Percentiles rank a stretch among this genome's conserved stretches.
phyloP scores from a whole-genome alignment of 2,329 filamentous ascomycete species.

The Graphilbum fragrans region DNA sequence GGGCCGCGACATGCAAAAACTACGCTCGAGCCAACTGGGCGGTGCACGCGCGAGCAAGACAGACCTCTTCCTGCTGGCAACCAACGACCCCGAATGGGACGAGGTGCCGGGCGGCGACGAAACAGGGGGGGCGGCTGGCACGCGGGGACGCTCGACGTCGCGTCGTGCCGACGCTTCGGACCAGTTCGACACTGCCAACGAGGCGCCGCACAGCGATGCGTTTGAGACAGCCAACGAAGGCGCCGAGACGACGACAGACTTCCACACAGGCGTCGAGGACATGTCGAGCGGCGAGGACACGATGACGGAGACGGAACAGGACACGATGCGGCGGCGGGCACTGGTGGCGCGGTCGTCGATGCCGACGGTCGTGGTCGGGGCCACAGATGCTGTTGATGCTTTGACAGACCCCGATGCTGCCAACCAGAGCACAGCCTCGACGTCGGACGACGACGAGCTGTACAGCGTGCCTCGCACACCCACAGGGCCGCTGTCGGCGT shows the following conservation, averaged over 20 bases:
- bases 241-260: conserved; percentile 81
- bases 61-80: conserved; percentile 51
- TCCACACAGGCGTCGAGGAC: conserved; percentile 85
- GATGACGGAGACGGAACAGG: conserved; percentile 68
- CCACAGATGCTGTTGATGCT: background rate
- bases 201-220: conserved; percentile 45
- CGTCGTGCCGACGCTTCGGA: conserved; percentile 41
- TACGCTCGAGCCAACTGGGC: conserved; percentile 56
- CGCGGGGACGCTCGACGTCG: conserved; percentile 13
- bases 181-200: conserved; percentile 71
- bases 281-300: conserved; percentile 60
- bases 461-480: conserved; percentile 51
- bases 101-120: conserved; percentile 53
- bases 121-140: conserved; percentile 31
- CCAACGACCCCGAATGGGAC: conserved; percentile 79
- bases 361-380: background rate
- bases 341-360: background rate
- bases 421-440: conserved; percentile 76
- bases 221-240: conserved; percentile 66
- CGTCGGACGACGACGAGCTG: conserved; percentile 65
- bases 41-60: conserved; percentile 61
- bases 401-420: conserved; percentile 6
- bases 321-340: conserved; percentile 2
- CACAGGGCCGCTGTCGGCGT: conserved; percentile 44
- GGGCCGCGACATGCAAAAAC: conserved; percentile 59